A percentile compares a stretch with the other conserved stretches of the same genome.
These are phyloP conservation scores for Cystobasidium tubakii DNA, from an alignment of 768 basidiomycete genomes.

Conservation along the genomic window DNA sequence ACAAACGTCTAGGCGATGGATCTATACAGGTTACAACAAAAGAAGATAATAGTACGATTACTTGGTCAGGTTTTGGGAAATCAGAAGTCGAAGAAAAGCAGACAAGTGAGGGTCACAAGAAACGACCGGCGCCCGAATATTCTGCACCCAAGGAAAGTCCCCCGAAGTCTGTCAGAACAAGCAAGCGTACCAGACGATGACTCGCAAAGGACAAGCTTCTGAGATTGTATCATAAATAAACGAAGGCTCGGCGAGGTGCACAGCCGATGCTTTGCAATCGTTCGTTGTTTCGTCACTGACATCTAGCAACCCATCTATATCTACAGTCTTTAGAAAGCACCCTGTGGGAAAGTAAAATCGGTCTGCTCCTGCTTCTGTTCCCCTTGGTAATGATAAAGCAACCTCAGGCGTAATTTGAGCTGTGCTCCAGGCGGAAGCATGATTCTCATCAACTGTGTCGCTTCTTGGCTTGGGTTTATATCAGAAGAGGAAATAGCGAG, in stretches of 20 bases:
- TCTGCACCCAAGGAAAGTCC: background rate
- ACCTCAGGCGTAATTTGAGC: conserved; percentile 74
- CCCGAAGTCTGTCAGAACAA: background rate
- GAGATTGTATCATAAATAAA: too few relatives aligned
- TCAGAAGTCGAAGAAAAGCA: background rate
- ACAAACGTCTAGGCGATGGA: background rate
- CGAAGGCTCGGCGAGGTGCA: too few relatives aligned
- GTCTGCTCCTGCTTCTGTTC: conserved; percentile 79
- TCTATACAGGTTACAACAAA: background rate
- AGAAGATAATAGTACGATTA: background rate
- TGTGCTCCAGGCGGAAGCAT: conserved; percentile 62
- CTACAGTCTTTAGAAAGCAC: conserved; percentile 19
- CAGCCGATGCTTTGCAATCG: too few relatives aligned
- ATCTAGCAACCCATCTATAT: background rate
- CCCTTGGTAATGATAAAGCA: conserved; percentile 68
- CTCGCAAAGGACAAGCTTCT: too few relatives aligned
- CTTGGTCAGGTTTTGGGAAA: conserved; percentile 16
- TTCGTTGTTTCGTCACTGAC: too few relatives aligned
- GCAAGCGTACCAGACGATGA: background rate
- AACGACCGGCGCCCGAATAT: background rate
- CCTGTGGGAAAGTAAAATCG: conserved; percentile 55
- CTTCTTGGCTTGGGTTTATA: conserved; percentile 67
- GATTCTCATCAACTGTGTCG: conserved; percentile 93
- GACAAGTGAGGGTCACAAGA: background rate
- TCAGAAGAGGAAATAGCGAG: conserved; percentile 86